These are phyloP conservation scores for Fusarium nygamai DNA, from an alignment of 2,329 filamentous ascomycete genomes.

Conservation along the genomic window DNA sequence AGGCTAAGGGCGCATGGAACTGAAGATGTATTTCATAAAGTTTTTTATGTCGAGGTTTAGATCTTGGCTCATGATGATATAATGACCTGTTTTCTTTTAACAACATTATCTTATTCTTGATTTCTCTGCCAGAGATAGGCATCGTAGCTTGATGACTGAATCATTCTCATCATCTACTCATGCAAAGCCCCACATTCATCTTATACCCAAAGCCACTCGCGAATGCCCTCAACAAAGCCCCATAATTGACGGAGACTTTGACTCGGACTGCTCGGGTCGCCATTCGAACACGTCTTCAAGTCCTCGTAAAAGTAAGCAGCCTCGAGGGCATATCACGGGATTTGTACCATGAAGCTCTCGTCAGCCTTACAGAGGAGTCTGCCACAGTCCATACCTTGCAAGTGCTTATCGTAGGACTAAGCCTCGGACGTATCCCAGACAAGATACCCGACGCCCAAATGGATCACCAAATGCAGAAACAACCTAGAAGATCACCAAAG, in stretches of 20 bases:
- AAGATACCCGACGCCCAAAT: neutral
- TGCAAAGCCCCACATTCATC: constrained; percentile 6
- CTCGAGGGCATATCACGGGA: constrained; percentile 9
- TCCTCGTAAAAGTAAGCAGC: constrained; percentile 4
- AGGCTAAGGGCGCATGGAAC: constrained; percentile 17
- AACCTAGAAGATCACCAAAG: neutral
- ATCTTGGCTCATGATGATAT: constrained; percentile 34
- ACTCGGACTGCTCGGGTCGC: neutral
- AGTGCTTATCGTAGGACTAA: constrained; percentile 42
- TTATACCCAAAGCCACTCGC: neutral
- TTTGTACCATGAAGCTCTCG: constrained; percentile 35
- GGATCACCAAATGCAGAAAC: constrained; percentile 7
- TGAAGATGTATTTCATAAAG: constrained; percentile 23
- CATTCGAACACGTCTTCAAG: neutral
- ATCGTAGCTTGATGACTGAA: neutral
- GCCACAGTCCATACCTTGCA: constrained; percentile 26
- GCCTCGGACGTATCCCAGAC: neutral
- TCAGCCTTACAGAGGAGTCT: constrained; percentile 39
- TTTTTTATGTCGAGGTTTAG: constrained; percentile 25
- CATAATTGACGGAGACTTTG: neutral
- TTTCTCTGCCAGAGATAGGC: neutral
- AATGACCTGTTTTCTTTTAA: constrained; percentile 22
- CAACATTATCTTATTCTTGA: neutral
- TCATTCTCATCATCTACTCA: neutral
- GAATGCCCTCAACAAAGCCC: neutral